Conservation (phyloP, 768 basidiomycete genomes). For the Collybia nuda region DNA sequence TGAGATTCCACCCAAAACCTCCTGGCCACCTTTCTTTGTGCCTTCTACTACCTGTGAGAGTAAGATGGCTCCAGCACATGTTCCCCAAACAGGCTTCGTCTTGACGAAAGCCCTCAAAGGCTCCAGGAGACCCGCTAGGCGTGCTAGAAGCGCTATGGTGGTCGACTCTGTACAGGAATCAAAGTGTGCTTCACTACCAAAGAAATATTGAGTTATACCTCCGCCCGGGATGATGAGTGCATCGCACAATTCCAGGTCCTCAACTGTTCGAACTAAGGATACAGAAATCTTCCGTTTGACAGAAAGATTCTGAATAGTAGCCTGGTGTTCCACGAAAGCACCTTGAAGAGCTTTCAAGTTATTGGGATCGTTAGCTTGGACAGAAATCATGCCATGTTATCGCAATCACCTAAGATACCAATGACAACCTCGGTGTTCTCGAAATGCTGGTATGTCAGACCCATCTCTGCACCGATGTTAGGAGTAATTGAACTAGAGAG, state of each 20-base stretch:
- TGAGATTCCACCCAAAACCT: constrained; percentile 78
- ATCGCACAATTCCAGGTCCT: constrained; percentile 76
- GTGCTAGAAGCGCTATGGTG: constrained; percentile 80
- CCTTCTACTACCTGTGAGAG: constrained; percentile 73
- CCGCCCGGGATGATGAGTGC: constrained; percentile 94
- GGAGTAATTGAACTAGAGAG: no score
- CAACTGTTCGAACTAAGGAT: constrained; percentile 66
- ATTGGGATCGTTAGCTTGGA: not conserved
- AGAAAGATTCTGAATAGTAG: constrained; percentile 59
- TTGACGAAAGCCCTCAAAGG: constrained; percentile 75
- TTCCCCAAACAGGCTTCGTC: constrained; percentile 86
- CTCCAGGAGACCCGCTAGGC: constrained; percentile 73
- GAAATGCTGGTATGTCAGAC: constrained; percentile 4
- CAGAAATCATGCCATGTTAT: no score
- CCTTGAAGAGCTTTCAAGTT: constrained; percentile 79
- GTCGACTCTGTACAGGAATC: constrained; percentile 68
- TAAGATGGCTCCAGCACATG: constrained; percentile 93
- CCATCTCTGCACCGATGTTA: not conserved
- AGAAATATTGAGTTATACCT: constrained; percentile 40
- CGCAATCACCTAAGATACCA: constrained; percentile 51
- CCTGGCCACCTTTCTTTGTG: constrained; percentile 85
- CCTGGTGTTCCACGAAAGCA: constrained; percentile 87
- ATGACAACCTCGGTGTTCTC: constrained; percentile 25
- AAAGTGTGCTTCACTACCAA: not conserved
- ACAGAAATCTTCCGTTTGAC: constrained; percentile 43